Base-by-base conservation (phyloP, 108 stramenopile genomes). In the Seminavis robusta region DNA sequence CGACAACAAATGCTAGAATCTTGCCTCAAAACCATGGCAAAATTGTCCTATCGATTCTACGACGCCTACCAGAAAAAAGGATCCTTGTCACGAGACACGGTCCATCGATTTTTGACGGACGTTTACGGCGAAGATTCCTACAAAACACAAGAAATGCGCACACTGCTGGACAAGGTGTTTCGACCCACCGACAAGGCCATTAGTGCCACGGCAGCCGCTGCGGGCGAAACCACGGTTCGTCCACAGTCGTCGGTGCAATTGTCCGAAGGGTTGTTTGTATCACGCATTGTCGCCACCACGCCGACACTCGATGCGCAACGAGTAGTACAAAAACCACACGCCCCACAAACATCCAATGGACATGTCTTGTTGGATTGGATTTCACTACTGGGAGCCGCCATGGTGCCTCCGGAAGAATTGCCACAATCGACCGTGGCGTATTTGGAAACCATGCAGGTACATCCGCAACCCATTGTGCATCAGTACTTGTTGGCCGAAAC, bases 21-120 rank as follows among this genome's bases (percentile, higher is more conserved):
- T 13, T 37, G 11, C 36, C 11, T 37, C 36, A 37, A 28, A 36
- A 43, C 33, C 28, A 69, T 70, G 59, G 36, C 48, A 3, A 47
- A 33, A 62, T 42, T 79, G 23, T 74, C 84, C 26, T 92, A 79
- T 57, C 65, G 80, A 9, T 61, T 92, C 13, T 92, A 92, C 38
- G 90, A 92, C 71, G 68, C 77, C 19, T 92, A 82, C 44, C 85
- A 86, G 71, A 86, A 88, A 32, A 83, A 80, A 54, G 76, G 80
- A 1, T 40, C 57, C 7, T 44, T 92, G 20, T 61, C 69, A 16
- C 51, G 90, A 31, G 90, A 92, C 59, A 92, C 87, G 25, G 30
- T 92, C 2, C 90, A 88, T 56, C 71, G 87, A 42, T 92, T 88
- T 66, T 51, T 92, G 33, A 72, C 79, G 13, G 90, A 92, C 37